Evolutionary conservation across 768 basidiomycete species (phyloP).

Genomic region (Suillus sp.): DNA sequence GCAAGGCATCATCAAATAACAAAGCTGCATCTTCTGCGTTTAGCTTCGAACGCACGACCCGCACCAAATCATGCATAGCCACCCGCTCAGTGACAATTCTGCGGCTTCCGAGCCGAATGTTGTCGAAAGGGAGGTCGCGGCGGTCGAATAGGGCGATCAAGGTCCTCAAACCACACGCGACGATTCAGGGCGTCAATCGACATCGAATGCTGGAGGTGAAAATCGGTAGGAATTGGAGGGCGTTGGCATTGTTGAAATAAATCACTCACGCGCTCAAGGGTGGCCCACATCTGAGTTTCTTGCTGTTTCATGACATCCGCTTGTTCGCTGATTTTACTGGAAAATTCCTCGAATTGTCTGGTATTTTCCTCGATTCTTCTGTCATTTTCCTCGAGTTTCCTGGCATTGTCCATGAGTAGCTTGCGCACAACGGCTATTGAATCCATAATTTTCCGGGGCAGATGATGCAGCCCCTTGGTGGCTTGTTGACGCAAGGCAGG

Average conservation of each 20-base stretch:
- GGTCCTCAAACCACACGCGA: neutral
- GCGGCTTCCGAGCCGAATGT: neutral
- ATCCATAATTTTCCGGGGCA: neutral
- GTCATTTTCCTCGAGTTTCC: too few relatives aligned
- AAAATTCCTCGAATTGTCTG: too few relatives aligned
- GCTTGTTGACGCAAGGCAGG: neutral
- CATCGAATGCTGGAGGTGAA: neutral
- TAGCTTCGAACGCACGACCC: neutral
- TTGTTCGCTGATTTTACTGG: neutral
- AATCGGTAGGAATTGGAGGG: neutral
- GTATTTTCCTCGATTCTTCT: too few relatives aligned
- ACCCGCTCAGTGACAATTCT: neutral
- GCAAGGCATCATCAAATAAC: too few relatives aligned
- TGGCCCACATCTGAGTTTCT: neutral
- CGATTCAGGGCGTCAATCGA: neutral
- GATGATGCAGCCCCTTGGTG: too few relatives aligned
- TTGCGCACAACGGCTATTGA: too few relatives aligned
- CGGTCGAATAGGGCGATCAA: neutral
- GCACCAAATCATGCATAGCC: neutral
- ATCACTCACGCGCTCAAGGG: neutral
- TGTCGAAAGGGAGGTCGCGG: neutral
- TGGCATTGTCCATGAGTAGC: too few relatives aligned
- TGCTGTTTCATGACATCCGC: neutral
- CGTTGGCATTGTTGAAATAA: neutral
- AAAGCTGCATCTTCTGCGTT: neutral